A percentile compares a stretch with the other conserved stretches of the same genome.
These are phyloP conservation scores for Kluyveromyces nonfermentans DNA, from an alignment of 805 yeast genomes.

Conservation along the genomic window DNA sequence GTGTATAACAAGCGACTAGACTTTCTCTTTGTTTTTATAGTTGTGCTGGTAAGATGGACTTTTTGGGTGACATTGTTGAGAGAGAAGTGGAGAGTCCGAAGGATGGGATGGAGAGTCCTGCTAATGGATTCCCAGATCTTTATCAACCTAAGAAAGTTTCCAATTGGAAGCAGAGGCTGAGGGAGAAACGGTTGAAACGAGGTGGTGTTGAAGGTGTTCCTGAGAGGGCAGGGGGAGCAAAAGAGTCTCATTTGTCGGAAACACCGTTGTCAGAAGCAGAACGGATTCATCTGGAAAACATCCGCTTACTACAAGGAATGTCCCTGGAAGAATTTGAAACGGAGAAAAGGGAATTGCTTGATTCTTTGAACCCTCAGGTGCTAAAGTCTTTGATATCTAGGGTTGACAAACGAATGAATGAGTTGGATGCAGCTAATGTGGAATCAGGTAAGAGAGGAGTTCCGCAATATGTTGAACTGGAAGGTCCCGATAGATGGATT, in stretches of 20 bases:
- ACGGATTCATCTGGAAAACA: conserved; percentile 67
- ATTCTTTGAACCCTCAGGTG: conserved; percentile 59
- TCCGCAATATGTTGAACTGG: conserved; percentile 28
- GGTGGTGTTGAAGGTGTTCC: conserved; percentile 4
- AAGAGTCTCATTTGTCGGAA: neutral
- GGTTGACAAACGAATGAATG: conserved; percentile 43
- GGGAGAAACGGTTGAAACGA: conserved; percentile 24
- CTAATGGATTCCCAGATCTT: conserved; percentile 26
- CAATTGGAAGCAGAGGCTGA: conserved; percentile 40
- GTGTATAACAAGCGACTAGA: no score
- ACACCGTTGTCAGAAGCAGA: conserved; percentile 48
- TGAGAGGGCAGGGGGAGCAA: conserved; percentile 11
- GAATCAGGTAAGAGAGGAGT: conserved; percentile 8
- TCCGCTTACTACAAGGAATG: conserved; percentile 53
- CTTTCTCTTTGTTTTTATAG: no score
- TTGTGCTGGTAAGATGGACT: conserved; percentile 59
- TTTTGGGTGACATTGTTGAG: conserved; percentile 66
- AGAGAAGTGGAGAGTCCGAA: conserved; percentile 35
- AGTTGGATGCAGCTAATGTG: conserved; percentile 19
- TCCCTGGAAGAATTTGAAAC: conserved; percentile 50
- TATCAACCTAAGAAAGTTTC: conserved; percentile 34
- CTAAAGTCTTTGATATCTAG: conserved; percentile 48
- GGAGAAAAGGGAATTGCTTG: conserved; percentile 59
- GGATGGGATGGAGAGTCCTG: conserved; percentile 3
- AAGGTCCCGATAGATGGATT: conserved; percentile 31